phyloP scores from a whole-genome alignment of 495 filamentous ascomycete genomes.

The Thermothielavioides terrestris region DNA sequence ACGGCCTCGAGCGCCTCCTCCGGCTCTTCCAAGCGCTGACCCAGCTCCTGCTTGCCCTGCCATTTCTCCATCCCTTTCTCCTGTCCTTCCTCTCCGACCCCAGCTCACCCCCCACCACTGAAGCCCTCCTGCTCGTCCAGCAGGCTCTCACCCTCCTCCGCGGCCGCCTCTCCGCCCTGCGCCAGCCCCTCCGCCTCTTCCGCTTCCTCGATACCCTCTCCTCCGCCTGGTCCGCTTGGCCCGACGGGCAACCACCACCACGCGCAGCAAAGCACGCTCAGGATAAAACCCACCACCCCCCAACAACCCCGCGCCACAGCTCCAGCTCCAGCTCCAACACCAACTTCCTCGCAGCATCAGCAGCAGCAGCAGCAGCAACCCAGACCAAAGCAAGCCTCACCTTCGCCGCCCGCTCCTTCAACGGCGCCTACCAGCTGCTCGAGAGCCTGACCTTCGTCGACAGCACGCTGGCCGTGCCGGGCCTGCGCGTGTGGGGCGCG shows the following conservation, averaged over 20 bases:
- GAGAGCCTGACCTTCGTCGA: slow-evolving; percentile 34
- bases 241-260: too few relatives aligned
- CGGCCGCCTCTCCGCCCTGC: slow-evolving; percentile 30
- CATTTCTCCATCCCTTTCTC: neutral
- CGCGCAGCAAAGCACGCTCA: too few relatives aligned
- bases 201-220: slow-evolving; percentile 54
- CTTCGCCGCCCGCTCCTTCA: slow-evolving; percentile 32
- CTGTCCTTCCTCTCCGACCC: slow-evolving; percentile 3
- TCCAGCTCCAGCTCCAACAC: too few relatives aligned
- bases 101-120: slow-evolving; percentile 1
- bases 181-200: slow-evolving; percentile 55
- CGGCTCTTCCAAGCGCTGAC: slow-evolving; percentile 50
- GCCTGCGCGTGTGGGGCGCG: slow-evolving; percentile 31
- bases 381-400: slow-evolving; percentile 26
- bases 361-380: neutral
- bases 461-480: slow-evolving; percentile 39
- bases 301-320: too few relatives aligned
- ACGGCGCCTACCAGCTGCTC: slow-evolving; percentile 41
- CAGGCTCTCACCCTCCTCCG: slow-evolving; percentile 21
- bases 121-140: neutral
- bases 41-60: slow-evolving; percentile 13
- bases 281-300: too few relatives aligned
- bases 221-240: slow-evolving; percentile 31
- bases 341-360: too few relatives aligned
- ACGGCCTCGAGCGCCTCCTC: slow-evolving; percentile 54